Percentiles rank a stretch among this genome's conserved stretches.
phyloP scores from a whole-genome alignment of 345 rosid species.

The Balakata baccata region DNA sequence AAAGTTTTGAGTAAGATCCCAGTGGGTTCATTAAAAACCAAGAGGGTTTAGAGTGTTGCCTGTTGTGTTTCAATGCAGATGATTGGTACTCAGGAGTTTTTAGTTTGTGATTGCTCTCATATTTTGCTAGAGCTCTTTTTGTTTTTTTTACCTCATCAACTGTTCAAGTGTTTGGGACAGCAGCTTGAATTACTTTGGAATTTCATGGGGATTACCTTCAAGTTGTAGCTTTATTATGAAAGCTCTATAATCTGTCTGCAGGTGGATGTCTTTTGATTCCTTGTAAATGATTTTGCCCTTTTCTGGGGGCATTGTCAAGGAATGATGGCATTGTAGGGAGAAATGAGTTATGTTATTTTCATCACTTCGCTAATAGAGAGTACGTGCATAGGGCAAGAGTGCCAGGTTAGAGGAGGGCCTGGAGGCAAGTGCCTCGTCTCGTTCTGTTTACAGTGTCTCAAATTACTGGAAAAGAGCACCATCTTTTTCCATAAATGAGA shows the following conservation, averaged over 20 bases:
- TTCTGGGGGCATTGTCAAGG: background rate
- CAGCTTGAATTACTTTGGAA: constrained; percentile 3
- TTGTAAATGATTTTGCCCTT: background rate
- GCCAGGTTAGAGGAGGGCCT: background rate
- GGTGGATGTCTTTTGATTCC: background rate
- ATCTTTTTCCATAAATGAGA: too few species aligned
- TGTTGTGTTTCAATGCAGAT: background rate
- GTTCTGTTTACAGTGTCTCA: too few species aligned
- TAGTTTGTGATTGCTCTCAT: constrained; percentile 14
- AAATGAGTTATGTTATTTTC: background rate
- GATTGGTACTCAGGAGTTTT: constrained; percentile 10
- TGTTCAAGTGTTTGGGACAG: constrained; percentile 1
- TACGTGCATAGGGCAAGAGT: background rate
- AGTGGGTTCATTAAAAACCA: constrained; percentile 26
- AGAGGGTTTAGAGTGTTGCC: constrained; percentile 22
- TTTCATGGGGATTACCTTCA: constrained; percentile 5
- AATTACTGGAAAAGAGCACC: too few species aligned
- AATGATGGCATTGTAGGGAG: background rate
- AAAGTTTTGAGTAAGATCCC: constrained; percentile 36
- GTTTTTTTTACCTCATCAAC: constrained; percentile 9
- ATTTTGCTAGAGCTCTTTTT: constrained; percentile 3
- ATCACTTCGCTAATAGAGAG: background rate
- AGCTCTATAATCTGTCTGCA: constrained; percentile 1
- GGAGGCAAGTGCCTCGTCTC: background rate
- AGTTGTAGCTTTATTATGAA: constrained; percentile 9